Evolutionary conservation across 441 rosid species (phyloP).

Genomic region (Pelargonium myrrhifolium): DNA sequence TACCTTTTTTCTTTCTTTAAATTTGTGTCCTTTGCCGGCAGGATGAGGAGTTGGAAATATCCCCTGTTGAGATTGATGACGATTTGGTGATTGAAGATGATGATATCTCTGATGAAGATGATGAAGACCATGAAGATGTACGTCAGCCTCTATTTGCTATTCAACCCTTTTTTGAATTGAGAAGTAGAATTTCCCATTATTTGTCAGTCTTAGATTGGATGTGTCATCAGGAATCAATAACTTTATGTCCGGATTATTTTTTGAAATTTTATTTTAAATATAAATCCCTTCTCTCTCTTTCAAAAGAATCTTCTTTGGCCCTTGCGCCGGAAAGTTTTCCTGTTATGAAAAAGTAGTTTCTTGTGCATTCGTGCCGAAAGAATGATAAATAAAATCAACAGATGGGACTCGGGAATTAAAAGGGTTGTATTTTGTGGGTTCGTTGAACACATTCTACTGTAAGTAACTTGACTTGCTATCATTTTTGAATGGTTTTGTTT

Average conservation of each 20-base stretch:
- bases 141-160: conserved; percentile 19
- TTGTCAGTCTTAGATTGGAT: not conserved
- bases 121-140: conserved; percentile 93
- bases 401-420: not conserved
- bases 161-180: not conserved
- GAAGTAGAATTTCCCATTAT: not conserved
- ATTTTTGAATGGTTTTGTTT: not conserved
- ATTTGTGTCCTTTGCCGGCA: conserved; percentile 12
- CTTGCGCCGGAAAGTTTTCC: not conserved
- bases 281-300: not conserved
- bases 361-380: not conserved
- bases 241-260: no score
- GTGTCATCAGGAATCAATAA: not conserved
- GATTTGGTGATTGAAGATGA: conserved; percentile 98
- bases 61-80: conserved; percentile 92
- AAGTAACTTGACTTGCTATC: not conserved
- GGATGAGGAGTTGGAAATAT: conserved; percentile 93
- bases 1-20: not conserved
- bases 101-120: conserved; percentile 91
- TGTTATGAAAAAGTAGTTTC: no score
- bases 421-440: not conserved
- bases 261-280: not conserved
- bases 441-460: not conserved
- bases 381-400: not conserved
- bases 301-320: not conserved